A percentile compares a stretch with the other conserved stretches of the same genome.
Conservation (phyloP, 2,329 filamentous ascomycete species). For the Ramularia endophylla region DNA sequence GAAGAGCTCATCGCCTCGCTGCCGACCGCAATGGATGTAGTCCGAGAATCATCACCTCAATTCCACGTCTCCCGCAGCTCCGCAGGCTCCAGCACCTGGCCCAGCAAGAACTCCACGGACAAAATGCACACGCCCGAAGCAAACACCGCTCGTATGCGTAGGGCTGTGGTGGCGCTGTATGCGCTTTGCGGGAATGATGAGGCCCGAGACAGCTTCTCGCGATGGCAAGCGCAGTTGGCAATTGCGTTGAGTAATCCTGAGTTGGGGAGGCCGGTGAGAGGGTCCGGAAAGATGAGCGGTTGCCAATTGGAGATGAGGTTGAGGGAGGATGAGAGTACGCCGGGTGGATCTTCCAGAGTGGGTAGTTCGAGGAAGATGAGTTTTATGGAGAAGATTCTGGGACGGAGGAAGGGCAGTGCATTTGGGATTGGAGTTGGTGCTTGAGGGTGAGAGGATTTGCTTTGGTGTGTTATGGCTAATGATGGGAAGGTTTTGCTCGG, state of each 20-base stretch:
- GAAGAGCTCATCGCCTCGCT: conserved; percentile 33
- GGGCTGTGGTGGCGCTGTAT: conserved; percentile 25
- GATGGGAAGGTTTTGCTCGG: not conserved
- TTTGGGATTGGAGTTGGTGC: not conserved
- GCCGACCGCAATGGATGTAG: conserved; percentile 4
- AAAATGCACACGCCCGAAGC: conserved; percentile 27
- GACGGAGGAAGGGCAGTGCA: conserved; percentile 19
- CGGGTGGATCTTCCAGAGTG: conserved; percentile 6
- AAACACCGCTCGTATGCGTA: conserved; percentile 23
- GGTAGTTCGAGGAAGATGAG: conserved; percentile 23
- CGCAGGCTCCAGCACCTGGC: not conserved
- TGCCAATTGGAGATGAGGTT: conserved; percentile 19
- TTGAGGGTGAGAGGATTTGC: not conserved
- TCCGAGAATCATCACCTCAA: not conserved
- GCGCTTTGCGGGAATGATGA: conserved; percentile 24
- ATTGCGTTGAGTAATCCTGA: conserved; percentile 18
- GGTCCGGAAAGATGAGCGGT: conserved; percentile 3
- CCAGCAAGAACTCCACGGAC: conserved; percentile 19
- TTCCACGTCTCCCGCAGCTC: not conserved
- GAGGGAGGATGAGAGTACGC: conserved; percentile 5
- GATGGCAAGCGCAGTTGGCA: conserved; percentile 27
- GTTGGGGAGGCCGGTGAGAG: conserved; percentile 17
- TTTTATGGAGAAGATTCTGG: conserved; percentile 32
- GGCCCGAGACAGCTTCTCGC: conserved; percentile 25
- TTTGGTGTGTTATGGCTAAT: not conserved